phyloP scores from a whole-genome alignment of 495 filamentous ascomycete species.

The Lophiostoma macrostomum region DNA sequence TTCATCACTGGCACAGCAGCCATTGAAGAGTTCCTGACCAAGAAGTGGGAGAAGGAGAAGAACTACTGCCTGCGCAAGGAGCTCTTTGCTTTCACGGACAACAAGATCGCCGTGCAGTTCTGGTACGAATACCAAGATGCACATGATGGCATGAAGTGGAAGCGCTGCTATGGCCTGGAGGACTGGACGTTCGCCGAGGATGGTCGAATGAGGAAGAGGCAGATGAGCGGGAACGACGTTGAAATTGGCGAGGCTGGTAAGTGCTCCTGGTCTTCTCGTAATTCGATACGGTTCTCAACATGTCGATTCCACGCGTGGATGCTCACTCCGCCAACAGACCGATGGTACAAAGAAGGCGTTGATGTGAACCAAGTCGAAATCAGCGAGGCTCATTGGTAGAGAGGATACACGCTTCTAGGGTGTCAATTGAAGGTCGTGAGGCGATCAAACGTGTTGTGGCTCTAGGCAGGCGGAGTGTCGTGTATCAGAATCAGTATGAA shows the following conservation, averaged over 20 bases:
- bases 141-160: conserved; percentile 69
- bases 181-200: conserved; percentile 86
- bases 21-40: conserved; percentile 68
- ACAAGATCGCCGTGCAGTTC: conserved; percentile 84
- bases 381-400: conserved; percentile 69
- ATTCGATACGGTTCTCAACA: too few relatives aligned
- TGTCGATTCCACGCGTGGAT: not conserved
- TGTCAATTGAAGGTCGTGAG: conserved; percentile 8
- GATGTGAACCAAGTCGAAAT: conserved; percentile 74
- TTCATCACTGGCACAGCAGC: conserved; percentile 68
- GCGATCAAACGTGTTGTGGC: not conserved
- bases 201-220: conserved; percentile 79
- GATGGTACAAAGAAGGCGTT: conserved; percentile 68
- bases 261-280: not conserved
- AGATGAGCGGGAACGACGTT: conserved; percentile 92
- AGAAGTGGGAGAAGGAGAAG: conserved; percentile 74
- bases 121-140: conserved; percentile 86
- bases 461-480: conserved; percentile 61
- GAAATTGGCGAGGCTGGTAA: conserved; percentile 53
- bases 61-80: conserved; percentile 82
- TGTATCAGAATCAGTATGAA: conserved; percentile 80
- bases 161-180: conserved; percentile 84
- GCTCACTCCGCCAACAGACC: conserved; percentile 36
- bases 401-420: not conserved
- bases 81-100: conserved; percentile 70